Percentiles rank a stretch among this genome's conserved stretches.
These are phyloP conservation scores for Ogataea ramenticola DNA, from an alignment of 805 yeast genomes.

Conservation along the genomic window DNA sequence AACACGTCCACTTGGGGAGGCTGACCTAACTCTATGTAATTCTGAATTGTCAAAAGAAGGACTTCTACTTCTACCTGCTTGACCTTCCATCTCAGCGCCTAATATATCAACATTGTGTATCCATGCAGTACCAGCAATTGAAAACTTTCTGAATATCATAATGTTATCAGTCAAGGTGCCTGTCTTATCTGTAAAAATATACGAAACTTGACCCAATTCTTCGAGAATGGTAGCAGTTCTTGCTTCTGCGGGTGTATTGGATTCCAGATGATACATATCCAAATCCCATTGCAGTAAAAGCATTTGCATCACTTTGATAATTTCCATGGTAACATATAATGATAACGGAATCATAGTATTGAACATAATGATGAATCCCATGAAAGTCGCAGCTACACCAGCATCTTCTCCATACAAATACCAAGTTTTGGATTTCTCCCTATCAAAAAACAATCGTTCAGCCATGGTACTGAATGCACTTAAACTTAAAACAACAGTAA, in stretches of 20 bases:
- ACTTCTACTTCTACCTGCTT: neutral
- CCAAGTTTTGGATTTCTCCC: conserved; percentile 50
- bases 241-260: conserved; percentile 90
- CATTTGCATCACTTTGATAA: conserved; percentile 84
- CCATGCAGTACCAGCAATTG: conserved; percentile 89
- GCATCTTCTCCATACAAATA: conserved; percentile 67
- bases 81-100: conserved; percentile 16
- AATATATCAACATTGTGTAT: conserved; percentile 60
- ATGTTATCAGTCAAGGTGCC: conserved; percentile 94
- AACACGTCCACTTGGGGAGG: conserved; percentile 25
- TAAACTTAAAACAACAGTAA: conserved; percentile 62
- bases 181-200: conserved; percentile 91
- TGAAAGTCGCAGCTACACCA: conserved; percentile 80
- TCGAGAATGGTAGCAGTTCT: conserved; percentile 93
- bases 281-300: conserved; percentile 79
- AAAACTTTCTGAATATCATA: conserved; percentile 86
- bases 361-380: conserved; percentile 97
- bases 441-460: conserved; percentile 45
- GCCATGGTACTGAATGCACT: conserved; percentile 82
- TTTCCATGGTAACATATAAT: conserved; percentile 92
- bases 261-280: conserved; percentile 83
- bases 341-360: conserved; percentile 94
- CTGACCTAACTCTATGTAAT: conserved; percentile 10
- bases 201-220: conserved; percentile 94
- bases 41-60: neutral